Evolutionary conservation across 2,329 filamentous ascomycete species (phyloP).

Genomic region (Cladosporium halotolerans): DNA sequence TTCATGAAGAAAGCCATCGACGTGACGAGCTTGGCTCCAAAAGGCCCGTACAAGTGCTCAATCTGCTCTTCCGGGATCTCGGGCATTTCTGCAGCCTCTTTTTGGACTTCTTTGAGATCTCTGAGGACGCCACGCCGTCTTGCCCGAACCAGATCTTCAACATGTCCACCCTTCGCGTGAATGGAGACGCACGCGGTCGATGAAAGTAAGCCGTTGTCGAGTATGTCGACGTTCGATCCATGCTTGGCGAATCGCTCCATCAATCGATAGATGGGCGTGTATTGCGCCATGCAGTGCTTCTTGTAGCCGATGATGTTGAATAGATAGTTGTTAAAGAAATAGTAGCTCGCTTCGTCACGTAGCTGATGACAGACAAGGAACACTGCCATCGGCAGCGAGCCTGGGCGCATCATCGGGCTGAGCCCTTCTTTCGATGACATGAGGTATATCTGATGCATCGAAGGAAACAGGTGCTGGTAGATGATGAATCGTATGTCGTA

Average conservation of each 20-base stretch:
- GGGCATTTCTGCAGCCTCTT: slow-evolving; percentile 13
- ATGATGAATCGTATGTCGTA: slow-evolving; percentile 28
- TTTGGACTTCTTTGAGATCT: slow-evolving; percentile 14
- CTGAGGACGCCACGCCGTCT: slow-evolving; percentile 18
- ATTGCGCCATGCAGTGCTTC: slow-evolving; percentile 21
- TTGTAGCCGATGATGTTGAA: slow-evolving; percentile 30
- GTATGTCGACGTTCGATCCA: slow-evolving; percentile 22
- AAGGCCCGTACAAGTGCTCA: neutral
- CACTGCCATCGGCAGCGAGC: slow-evolving; percentile 13
- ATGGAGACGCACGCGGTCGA: slow-evolving; percentile 26
- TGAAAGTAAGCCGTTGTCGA: slow-evolving; percentile 28
- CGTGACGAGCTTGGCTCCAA: neutral
- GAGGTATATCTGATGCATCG: slow-evolving; percentile 23
- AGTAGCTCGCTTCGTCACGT: slow-evolving; percentile 20
- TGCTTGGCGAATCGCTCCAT: slow-evolving; percentile 19
- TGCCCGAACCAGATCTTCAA: slow-evolving; percentile 14
- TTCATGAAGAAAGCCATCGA: neutral
- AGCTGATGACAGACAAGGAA: slow-evolving; percentile 18
- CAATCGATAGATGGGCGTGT: slow-evolving; percentile 17
- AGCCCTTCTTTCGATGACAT: slow-evolving; percentile 17
- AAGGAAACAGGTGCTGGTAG: slow-evolving; percentile 27
- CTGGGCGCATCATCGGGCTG: slow-evolving; percentile 6
- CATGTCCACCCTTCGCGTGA: slow-evolving; percentile 18
- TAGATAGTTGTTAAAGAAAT: slow-evolving; percentile 27
- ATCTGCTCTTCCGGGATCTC: neutral